Evolutionary conservation across 306 rosid genomes (phyloP), one percentile per base, ranked within the genome.

Genomic region (Geum urbanum): DNA sequence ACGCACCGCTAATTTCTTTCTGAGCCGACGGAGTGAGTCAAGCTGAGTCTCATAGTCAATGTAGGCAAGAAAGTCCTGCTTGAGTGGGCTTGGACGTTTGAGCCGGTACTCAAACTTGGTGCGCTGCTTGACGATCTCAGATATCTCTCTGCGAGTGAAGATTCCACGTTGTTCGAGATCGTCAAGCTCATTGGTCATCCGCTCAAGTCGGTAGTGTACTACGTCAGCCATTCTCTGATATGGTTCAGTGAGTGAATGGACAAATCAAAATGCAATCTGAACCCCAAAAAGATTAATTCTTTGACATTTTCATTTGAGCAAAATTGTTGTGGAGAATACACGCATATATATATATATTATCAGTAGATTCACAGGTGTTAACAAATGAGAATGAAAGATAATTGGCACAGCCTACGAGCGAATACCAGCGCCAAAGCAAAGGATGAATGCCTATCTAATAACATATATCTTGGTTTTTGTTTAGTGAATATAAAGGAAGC

Each of bases 41-140:
- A 83, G 84, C 53, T 81, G 82, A 40, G 82, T 83, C 76, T 86
- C 90, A 46, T 86, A 83, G 2, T 83, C 84, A 55, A 86, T 76
- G 61, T 86, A 86, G 58, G 80, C 68, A 51, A 86, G 51, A 53
- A 68, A 86, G 74, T 86, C 90, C 74, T 78, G 79, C 87, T 83
- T 83, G 62, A 86, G 86, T 7, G 87, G 87, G 70, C 82, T 80
- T 6, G 84, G 84, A 37, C 90, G 87, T 74, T 83, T 80, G 50
- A 86, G 82, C 41, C 86, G 75, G 82, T 80, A 86, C 79, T 86
- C 90, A 68, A 78, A 80, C 83, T 86, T 86, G 62, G 82, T 79
- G 10, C 90, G 87, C 71, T 78, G 87, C 81, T 83, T 86, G 16
- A 83, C 87, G 4, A 86, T 78, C 82, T 86, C 87, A 18, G 82